phyloP scores from a whole-genome alignment of 768 basidiomycete genomes.

The Inosperma sp. region DNA sequence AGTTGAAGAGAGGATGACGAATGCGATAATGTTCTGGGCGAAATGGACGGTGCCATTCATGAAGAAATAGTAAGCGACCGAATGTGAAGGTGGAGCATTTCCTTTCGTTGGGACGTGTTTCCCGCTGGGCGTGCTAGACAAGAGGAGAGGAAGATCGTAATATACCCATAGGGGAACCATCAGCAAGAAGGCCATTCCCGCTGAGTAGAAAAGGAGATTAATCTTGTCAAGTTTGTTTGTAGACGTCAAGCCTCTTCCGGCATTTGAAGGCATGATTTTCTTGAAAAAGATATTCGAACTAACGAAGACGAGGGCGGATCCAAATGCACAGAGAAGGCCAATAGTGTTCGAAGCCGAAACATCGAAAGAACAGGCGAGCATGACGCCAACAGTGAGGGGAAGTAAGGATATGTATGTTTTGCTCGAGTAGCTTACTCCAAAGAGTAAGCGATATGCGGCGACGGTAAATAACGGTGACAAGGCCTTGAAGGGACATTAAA shows the following conservation, averaged over 20 bases:
- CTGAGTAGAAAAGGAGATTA: conserved; percentile 92
- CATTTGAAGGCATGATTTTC: conserved; percentile 83
- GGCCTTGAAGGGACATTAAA: conserved; percentile 51
- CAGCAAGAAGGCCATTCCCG: conserved; percentile 86
- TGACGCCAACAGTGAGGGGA: conserved; percentile 94
- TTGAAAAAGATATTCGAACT: conserved; percentile 99
- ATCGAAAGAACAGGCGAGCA: conserved; percentile 95
- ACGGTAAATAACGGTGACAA: conserved; percentile 97
- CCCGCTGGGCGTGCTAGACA: conserved; percentile 41
- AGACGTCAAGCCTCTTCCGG: conserved; percentile 32
- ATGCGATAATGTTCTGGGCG: conserved; percentile 95
- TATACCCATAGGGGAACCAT: conserved; percentile 97
- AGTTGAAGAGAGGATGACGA: conserved; percentile 90
- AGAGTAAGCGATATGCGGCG: conserved; percentile 88
- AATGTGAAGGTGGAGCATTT: conserved; percentile 47
- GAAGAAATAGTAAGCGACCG: conserved; percentile 77
- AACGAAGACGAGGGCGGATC: conserved; percentile 95
- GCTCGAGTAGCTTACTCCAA: conserved; percentile 88
- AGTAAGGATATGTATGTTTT: conserved; percentile 90
- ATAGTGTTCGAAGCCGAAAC: conserved; percentile 79
- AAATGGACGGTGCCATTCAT: conserved; percentile 97
- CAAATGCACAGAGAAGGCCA: conserved; percentile 93
- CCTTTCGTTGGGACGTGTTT: conserved; percentile 44
- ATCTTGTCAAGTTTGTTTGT: conserved; percentile 92
- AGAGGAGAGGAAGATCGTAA: conserved; percentile 72